These are phyloP conservation scores for Adansonia madagascariensis DNA, from an alignment of 441 rosid genomes.

Conservation along the genomic window DNA sequence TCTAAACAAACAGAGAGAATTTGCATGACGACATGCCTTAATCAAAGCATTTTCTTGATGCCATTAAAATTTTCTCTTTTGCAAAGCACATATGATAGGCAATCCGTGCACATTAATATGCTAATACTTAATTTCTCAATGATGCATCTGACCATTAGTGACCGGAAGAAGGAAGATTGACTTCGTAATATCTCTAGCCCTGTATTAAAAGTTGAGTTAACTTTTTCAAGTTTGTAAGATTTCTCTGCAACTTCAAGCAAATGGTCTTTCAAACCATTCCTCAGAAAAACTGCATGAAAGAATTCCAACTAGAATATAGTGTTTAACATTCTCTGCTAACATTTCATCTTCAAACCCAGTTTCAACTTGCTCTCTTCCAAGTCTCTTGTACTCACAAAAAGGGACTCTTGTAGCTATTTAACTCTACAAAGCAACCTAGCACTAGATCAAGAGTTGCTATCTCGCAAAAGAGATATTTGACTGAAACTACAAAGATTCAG, in stretches of 20 bases:
- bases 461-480: not conserved
- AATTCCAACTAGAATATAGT: constrained; percentile 11
- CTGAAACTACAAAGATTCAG: too few species aligned
- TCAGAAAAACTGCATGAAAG: not conserved
- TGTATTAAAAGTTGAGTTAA: not conserved
- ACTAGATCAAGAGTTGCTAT: constrained; percentile 5
- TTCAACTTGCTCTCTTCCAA: not conserved
- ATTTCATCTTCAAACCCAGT: not conserved
- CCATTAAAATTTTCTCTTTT: not conserved
- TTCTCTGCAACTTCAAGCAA: constrained; percentile 10
- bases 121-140: not conserved
- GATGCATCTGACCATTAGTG: not conserved
- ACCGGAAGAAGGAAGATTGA: constrained; percentile 5
- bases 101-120: not conserved
- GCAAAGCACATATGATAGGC: not conserved
- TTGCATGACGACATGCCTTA: not conserved
- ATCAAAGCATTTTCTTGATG: not conserved
- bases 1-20: not conserved
- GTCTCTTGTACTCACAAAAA: not conserved
- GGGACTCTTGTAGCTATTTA: constrained; percentile 4
- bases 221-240: not conserved
- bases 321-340: not conserved
- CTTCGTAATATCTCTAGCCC: not conserved
- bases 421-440: not conserved
- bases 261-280: constrained; percentile 16